These are phyloP conservation scores for Cynanchum wilfordii DNA, from an alignment of 257 asterid species.

Conservation along the genomic window DNA sequence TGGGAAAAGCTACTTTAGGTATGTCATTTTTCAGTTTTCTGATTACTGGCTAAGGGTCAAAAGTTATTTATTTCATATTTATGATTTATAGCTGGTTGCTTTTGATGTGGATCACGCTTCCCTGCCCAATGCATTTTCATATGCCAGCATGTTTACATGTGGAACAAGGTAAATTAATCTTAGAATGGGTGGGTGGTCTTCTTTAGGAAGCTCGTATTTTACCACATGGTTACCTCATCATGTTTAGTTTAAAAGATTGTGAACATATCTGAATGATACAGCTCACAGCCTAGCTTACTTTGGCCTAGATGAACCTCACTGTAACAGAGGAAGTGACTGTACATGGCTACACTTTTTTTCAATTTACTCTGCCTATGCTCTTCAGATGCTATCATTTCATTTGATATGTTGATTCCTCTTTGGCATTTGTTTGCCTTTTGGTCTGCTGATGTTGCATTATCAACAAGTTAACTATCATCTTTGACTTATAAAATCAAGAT, in stretches of 20 bases:
- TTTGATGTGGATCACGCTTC: not conserved
- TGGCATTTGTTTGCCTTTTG: not conserved
- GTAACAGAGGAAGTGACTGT: not conserved
- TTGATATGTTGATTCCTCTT: not conserved
- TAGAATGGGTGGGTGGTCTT: not conserved
- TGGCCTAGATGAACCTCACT: not conserved
- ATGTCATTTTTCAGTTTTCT: slow-evolving; percentile 22
- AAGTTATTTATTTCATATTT: not conserved
- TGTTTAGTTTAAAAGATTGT: not conserved
- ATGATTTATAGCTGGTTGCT: slow-evolving; percentile 1
- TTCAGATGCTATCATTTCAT: not conserved
- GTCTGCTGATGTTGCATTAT: not conserved
- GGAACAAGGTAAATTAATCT: not conserved
- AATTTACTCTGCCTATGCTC: not conserved
- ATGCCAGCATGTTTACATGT: not conserved
- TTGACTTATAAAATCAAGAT: not conserved
- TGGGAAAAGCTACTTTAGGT: slow-evolving; percentile 98
- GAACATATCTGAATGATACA: not conserved
- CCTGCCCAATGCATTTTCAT: not conserved
- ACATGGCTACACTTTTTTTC: not conserved
- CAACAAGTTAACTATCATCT: not conserved
- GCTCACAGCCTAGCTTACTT: not conserved
- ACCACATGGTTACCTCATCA: not conserved
- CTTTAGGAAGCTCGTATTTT: not conserved
- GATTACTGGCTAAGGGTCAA: not conserved